Evolutionary conservation across 371 early-diverging fungal species (phyloP), one percentile per base, ranked within the genome.

Genomic region (Mycotypha africana): DNA sequence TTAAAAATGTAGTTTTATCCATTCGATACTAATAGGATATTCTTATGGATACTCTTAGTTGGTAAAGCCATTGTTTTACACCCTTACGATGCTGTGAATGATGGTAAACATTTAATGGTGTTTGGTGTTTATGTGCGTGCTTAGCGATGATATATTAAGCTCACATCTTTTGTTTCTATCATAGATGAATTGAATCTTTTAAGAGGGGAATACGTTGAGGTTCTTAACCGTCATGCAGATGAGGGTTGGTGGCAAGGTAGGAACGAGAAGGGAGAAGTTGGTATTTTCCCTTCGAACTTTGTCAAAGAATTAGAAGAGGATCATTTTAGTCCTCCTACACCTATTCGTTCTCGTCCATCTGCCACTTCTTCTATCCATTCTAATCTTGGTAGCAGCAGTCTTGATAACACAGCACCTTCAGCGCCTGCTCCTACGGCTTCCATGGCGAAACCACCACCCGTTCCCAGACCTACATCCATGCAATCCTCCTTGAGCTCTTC

Each of bases 221-320:
- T 82, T 22, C 54, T 71, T 11, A 76, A 78, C 37, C 66, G 70
- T 41, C 47, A 70, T 47, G 68, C 58, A 6, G 82, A 82, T 38
- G 79, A 78, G 28, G 82, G 78, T 12, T 82, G 82, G 82, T 82
- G 79, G 80, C 62, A 56, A 35, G 82, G 82, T 22, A 65, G 44
- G 39, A 76, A 78, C 19, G 80, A 82, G 25, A 63, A 71, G 31
- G 82, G 82, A n/a, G 60, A 70, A 12, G 43, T 38, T 1, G 82
- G 82, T 20, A 65, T 78, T 17, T 82, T 82, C 38, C 82, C 82
- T 10, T 64, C 67, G 35, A 74, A 76, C 40, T 79, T 74, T 65
- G 79, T 82, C 6, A 68, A 78, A 52, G 76, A 74, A 48, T 58
- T 82, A 46, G 73, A 67, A 39, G 65, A 76, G 31, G 62, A 77